These are phyloP conservation scores for Colletotrichum sp. DNA, from an alignment of 2,329 filamentous ascomycete species.

Conservation along the genomic window DNA sequence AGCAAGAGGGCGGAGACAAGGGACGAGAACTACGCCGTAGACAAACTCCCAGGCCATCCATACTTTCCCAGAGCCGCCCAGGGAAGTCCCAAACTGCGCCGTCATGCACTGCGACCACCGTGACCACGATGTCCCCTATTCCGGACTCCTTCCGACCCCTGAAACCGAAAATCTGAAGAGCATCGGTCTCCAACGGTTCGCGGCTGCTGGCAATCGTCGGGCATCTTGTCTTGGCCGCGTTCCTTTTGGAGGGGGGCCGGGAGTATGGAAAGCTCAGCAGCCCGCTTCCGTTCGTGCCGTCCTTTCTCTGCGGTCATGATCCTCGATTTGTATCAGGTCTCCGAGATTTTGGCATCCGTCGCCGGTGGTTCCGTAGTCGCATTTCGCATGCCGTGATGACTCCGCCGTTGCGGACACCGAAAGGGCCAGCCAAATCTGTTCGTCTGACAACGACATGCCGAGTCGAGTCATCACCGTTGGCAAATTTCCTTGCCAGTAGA, in stretches of 20 bases:
- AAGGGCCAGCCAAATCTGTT: not conserved
- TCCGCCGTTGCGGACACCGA: constrained; percentile 5
- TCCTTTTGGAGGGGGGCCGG: not conserved
- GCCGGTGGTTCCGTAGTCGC: constrained; percentile 1
- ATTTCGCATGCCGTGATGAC: not conserved
- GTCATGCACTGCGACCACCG: not conserved
- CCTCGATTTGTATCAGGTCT: not conserved
- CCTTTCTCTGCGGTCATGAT: not conserved
- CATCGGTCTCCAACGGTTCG: not conserved
- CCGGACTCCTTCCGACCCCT: constrained; percentile 5
- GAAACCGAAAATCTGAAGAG: constrained; percentile 1
- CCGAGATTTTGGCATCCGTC: not conserved
- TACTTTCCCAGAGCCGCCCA: not conserved
- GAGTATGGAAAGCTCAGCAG: not conserved
- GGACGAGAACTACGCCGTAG: not conserved
- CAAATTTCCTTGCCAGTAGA: not conserved
- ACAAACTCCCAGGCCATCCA: not conserved
- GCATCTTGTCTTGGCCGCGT: not conserved
- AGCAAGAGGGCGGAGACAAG: not conserved
- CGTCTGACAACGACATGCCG: not conserved
- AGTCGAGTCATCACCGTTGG: not conserved
- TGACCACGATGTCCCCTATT: constrained; percentile 6
- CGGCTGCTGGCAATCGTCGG: not conserved
- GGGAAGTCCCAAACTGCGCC: not conserved
- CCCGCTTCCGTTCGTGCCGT: constrained; percentile 1